Evolutionary conservation across 2,329 filamentous ascomycete genomes (phyloP).

Genomic region (Uncinocarpus reesii): DNA sequence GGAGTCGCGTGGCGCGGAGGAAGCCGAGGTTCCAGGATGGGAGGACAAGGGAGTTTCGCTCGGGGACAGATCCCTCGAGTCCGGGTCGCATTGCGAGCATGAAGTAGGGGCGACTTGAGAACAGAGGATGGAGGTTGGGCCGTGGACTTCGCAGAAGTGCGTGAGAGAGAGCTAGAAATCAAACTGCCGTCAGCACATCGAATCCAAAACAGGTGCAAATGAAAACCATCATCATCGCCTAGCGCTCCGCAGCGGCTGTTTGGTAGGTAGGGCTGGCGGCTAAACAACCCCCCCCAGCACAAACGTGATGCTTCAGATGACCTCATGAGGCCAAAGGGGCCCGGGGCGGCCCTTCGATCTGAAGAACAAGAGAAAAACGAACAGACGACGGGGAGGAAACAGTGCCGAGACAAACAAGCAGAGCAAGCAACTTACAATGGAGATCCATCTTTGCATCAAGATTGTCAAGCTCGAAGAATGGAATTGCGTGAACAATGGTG

Average conservation of each 20-base stretch:
- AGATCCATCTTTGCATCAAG: slow-evolving; percentile 32
- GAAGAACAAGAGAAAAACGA: slow-evolving; percentile 1
- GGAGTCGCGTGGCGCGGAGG: slow-evolving; percentile 1
- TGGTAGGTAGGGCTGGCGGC: neutral
- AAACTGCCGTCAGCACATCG: neutral
- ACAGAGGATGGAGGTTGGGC: slow-evolving; percentile 52
- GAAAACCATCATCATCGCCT: neutral
- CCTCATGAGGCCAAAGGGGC: slow-evolving; percentile 5
- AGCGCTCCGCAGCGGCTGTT: neutral
- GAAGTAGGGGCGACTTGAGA: slow-evolving; percentile 48
- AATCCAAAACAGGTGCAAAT: neutral
- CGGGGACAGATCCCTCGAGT: slow-evolving; percentile 31
- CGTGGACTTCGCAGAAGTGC: slow-evolving; percentile 54
- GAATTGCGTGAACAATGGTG: slow-evolving; percentile 6
- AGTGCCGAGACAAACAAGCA: slow-evolving; percentile 6
- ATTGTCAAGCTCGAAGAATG: neutral
- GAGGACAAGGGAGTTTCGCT: slow-evolving; percentile 27
- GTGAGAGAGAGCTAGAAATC: slow-evolving; percentile 47
- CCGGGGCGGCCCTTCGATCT: slow-evolving; percentile 1
- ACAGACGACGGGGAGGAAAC: neutral
- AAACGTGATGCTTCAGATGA: slow-evolving; percentile 9
- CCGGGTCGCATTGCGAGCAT: slow-evolving; percentile 44
- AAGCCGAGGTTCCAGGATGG: slow-evolving; percentile 23
- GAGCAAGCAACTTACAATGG: slow-evolving; percentile 30
- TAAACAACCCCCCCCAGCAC: neutral